Evolutionary conservation across 805 yeast species (phyloP), one percentile per base, ranked within the genome.

Genomic region (Cyberlindnera bimundalis): DNA sequence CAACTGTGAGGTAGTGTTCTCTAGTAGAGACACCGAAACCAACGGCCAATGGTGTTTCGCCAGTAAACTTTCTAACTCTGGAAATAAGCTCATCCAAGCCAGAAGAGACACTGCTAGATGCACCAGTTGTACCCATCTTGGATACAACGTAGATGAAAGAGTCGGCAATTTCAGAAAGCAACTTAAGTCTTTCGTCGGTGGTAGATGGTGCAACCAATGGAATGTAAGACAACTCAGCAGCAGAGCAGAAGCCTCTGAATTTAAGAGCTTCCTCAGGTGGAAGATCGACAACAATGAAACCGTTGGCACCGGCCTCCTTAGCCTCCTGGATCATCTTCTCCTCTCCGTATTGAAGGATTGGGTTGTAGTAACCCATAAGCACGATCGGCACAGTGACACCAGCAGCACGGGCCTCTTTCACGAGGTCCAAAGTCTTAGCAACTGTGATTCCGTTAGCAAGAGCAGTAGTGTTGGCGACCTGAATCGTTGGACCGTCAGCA

Each of bases 401-500:
- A 25, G 71, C 75, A 5, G 65, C 67, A 67, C 99, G 78, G 24
- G 98, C 97, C 51, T 75, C 59, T 43, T 69, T 65, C 19, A 93
- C 86, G 33, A 87, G 60, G 13, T 84, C 89, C 45, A 93, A 66
- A 50, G 88, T 80, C 56, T 72, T 70, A 7, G 68, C 60, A 48
- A 88, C 79, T 23, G 88, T 82, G 45, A 89, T 77, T 12, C 95
- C 95, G 55, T 93, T 91, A 19, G 76, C 73, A 48, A 93, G 72
- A 15, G 99, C 93, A n/a, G 67, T 70, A 16, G 76, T 77, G 67
- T 90, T 90, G 28, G 98, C 88, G 25, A 70, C 79, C 68, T 93
- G 99, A 56, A 93, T 93, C 14, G 96, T 87, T 29, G 98, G 96
- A 35, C 99, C 99, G 64, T 93, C 99, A 25, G 98, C 99, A 61